Percentiles rank a stretch among this genome's conserved stretches.
Conservation (phyloP, 164 flowering plant species). For the Tetrastigma voinierianum region DNA sequence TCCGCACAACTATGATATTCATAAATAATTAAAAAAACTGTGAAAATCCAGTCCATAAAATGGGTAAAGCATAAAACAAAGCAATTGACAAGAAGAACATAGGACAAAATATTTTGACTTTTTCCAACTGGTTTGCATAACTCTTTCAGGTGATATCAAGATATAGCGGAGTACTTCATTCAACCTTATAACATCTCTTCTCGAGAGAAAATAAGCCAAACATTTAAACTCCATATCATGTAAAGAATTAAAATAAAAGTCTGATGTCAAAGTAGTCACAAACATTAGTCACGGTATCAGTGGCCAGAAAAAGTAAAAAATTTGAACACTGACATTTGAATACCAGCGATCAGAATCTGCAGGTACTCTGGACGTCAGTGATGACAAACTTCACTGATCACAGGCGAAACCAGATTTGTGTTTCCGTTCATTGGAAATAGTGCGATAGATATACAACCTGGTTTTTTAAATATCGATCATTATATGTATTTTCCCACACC, state of each 20-base stretch:
- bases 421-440: neutral
- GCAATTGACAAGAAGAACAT: neutral
- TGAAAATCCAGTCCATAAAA: too few relatives aligned
- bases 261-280: neutral
- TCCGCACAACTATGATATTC: neutral
- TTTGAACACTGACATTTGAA: slow-evolving; percentile 64
- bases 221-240: neutral
- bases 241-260: neutral
- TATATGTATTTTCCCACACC: too few relatives aligned
- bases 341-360: slow-evolving; percentile 78
- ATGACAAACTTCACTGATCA: slow-evolving; percentile 80
- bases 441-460: too few relatives aligned
- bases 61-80: neutral
- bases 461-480: too few relatives aligned
- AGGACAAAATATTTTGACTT: too few relatives aligned
- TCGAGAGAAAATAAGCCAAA: slow-evolving; percentile 32
- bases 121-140: slow-evolving; percentile 77
- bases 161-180: too few relatives aligned
- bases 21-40: too few relatives aligned
- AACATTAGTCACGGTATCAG: neutral
- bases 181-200: slow-evolving; percentile 92
- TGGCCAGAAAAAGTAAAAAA: neutral
- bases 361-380: slow-evolving; percentile 89
- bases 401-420: neutral
- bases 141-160: slow-evolving; percentile 87